Percentiles rank a stretch among this genome's conserved stretches.
These are phyloP conservation scores for Symbiodinium natans DNA, from an alignment of 73 alveolate species.

Conservation along the genomic window DNA sequence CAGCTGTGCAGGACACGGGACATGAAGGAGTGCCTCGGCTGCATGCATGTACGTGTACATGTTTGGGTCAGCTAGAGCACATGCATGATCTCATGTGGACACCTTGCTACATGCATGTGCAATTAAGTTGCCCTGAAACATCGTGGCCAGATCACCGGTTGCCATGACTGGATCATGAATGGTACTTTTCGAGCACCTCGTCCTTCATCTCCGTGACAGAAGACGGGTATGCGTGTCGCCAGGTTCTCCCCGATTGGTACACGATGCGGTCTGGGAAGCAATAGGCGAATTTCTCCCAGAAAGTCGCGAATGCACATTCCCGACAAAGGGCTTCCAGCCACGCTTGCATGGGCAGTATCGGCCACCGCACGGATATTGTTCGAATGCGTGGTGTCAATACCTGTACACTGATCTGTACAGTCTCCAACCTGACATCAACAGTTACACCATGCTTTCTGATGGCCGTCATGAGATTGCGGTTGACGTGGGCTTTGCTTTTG, in stretches of 20 bases:
- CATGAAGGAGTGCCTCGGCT: conserved; percentile 18
- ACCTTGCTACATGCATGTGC: no score
- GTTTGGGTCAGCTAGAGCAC: no score
- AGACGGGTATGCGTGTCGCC: background rate
- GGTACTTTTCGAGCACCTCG: background rate
- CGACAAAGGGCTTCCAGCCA: background rate
- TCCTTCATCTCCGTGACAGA: conserved; percentile 21
- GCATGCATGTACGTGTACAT: no score
- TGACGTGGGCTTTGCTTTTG: background rate
- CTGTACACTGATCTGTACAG: background rate
- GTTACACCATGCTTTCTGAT: background rate
- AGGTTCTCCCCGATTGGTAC: background rate
- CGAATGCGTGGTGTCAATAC: background rate
- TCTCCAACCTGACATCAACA: background rate
- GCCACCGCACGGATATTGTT: background rate
- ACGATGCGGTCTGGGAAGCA: background rate
- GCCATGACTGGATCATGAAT: background rate
- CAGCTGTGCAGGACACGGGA: conserved; percentile 5
- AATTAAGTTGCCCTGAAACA: background rate
- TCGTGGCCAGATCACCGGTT: background rate
- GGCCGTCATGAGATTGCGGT: conserved; percentile 13
- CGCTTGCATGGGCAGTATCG: background rate
- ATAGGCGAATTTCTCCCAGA: background rate
- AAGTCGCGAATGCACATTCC: background rate
- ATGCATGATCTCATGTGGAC: no score